A percentile compares a stretch with the other conserved stretches of the same genome.
phyloP scores from a whole-genome alignment of 345 rosid genomes.

The Cardiospermum halicacabum region DNA sequence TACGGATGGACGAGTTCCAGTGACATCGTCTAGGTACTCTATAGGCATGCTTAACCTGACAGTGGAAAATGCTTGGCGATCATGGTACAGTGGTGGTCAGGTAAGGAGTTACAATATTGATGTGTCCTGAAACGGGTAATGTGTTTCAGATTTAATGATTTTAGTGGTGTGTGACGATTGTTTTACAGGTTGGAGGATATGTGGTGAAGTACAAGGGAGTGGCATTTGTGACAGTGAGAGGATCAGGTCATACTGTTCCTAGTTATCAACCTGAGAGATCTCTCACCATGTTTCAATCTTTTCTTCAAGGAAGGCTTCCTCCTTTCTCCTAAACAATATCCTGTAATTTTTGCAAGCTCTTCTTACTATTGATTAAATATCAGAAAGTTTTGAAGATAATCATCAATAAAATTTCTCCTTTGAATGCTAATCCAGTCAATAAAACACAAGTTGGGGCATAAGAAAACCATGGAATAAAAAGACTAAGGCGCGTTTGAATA shows the following conservation, averaged over 20 bases:
- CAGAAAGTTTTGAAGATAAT: too few relatives aligned
- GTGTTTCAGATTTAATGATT: not conserved
- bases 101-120: too few relatives aligned
- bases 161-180: not conserved
- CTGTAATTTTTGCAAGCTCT: too few relatives aligned
- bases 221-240: conserved; percentile 34
- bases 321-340: conserved; percentile 13
- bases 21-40: conserved; percentile 38
- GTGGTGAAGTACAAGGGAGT: conserved; percentile 34
- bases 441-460: too few relatives aligned
- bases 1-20: conserved; percentile 33
- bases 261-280: conserved; percentile 44
- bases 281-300: conserved; percentile 32
- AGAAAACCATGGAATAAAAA: too few relatives aligned
- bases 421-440: too few relatives aligned
- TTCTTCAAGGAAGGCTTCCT: conserved; percentile 37
- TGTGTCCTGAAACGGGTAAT: not conserved
- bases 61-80: conserved; percentile 31
- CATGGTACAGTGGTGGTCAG: conserved; percentile 39
- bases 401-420: too few relatives aligned
- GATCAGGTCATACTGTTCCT: conserved; percentile 49
- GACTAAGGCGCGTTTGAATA: too few relatives aligned
- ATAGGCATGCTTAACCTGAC: conserved; percentile 28
- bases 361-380: too few relatives aligned
- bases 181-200: conserved; percentile 49